Base-by-base conservation (phyloP, 768 basidiomycete species). In the Kwoniella botswanensis region DNA sequence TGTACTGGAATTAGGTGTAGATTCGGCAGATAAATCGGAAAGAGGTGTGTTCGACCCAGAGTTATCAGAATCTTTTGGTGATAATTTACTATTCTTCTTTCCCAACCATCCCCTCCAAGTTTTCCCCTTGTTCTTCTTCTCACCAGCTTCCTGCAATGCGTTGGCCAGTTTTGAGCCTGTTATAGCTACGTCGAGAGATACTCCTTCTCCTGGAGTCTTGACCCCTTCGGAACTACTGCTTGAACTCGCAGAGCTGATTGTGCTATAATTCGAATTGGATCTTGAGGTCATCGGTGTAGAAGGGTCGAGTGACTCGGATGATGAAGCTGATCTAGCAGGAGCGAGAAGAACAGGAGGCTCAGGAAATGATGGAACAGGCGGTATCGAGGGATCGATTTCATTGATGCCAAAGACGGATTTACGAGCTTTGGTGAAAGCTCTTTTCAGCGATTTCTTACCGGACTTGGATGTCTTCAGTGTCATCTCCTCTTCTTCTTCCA, bases 21-120 rank as follows among this genome's bases (percentile, higher is more conserved):
- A 61, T 24, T 66, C 29, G 21, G 70, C 59, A 18, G 71, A 67
- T 21, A 50, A 7, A 44, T 53, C 65, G 13, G 68, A 67, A 24
- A 44, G 17, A n/a, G 67, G 64, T 12, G 64, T 61, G 18, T 18
- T 50, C 3, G 72, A 65, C 7, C 66, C 67, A 18, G 71, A 74
- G 13, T 55, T 59, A 21, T 65, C 56, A 24, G 63, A 44, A 13
- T 57, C 56, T 24, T 60, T 61, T 17, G 42, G 15, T 2, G 26
- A 15, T 62, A 55, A 35, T 57, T 71, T 72, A 18, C 57, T 22
- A n/a, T 60, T 59, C 55, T 67, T 73, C 67, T 68, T 71, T 17
- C 72, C 74, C 18, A 78, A 65, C 77, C 77, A 78, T 18, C 76
- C 72, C 57, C 60, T 67, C 77, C 77, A 78, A 4, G 56, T 67